Percentiles rank a stretch among this genome's conserved stretches.
Conservation (phyloP, 2,329 filamentous ascomycete species). For the Diaporthe citrichinensis region DNA sequence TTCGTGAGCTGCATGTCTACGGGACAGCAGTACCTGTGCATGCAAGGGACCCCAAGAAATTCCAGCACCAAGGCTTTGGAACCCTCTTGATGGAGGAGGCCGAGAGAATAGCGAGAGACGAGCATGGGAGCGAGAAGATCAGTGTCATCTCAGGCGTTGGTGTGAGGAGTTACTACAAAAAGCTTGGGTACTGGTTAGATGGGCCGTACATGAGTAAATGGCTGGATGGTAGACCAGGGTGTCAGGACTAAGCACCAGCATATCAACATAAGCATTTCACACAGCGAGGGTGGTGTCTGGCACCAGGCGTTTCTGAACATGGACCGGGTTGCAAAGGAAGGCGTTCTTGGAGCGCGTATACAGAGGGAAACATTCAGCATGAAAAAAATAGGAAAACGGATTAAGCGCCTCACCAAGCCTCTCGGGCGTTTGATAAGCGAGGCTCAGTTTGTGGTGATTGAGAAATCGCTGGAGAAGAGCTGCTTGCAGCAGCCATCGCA, state of each 20-base stretch:
- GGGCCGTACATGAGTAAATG: slow-evolving; percentile 86
- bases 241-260: slow-evolving; percentile 26
- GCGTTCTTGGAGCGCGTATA: slow-evolving; percentile 4
- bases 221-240: slow-evolving; percentile 64
- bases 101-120: slow-evolving; percentile 92
- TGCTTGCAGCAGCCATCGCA: not conserved
- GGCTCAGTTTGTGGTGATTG: not conserved
- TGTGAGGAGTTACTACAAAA: slow-evolving; percentile 93
- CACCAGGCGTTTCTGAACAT: slow-evolving; percentile 1
- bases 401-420: not conserved
- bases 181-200: slow-evolving; percentile 93
- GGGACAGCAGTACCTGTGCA: slow-evolving; percentile 98
- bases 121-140: slow-evolving; percentile 94
- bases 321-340: not conserved
- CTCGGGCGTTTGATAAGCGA: not conserved
- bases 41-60: slow-evolving; percentile 93
- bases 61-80: slow-evolving; percentile 98
- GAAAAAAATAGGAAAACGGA: not conserved
- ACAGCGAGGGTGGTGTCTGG: not conserved
- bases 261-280: slow-evolving; percentile 5
- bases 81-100: slow-evolving; percentile 98
- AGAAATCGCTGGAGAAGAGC: not conserved
- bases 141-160: slow-evolving; percentile 98
- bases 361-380: not conserved
- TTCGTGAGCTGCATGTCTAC: slow-evolving; percentile 96